Conservation (phyloP, 306 rosid genomes). For the Rosa multiflora region DNA sequence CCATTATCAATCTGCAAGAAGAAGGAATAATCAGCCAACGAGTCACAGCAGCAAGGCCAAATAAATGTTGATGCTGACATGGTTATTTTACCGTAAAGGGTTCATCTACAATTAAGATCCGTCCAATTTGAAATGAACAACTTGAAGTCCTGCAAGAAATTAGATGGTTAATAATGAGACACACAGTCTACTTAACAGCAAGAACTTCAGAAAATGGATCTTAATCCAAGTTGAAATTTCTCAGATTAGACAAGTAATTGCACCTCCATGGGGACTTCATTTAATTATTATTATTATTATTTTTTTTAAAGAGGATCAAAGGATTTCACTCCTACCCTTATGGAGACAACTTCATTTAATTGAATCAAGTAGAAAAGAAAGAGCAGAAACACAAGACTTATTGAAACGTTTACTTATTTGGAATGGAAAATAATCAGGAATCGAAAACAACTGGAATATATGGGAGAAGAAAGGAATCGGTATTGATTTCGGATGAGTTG, state of each 20-base stretch:
- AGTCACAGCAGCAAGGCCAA: conserved; percentile 12
- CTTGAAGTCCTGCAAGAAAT: conserved; percentile 65
- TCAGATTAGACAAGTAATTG: background rate
- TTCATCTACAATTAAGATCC: conserved; percentile 66
- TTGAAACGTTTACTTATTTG: too few relatives aligned
- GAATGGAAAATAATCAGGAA: too few relatives aligned
- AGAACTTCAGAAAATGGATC: background rate
- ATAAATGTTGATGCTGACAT: background rate
- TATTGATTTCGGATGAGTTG: too few relatives aligned
- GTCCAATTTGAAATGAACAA: conserved; percentile 79
- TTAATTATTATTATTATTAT: background rate
- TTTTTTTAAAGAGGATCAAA: too few relatives aligned
- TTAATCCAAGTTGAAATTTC: background rate
- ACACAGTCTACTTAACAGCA: background rate
- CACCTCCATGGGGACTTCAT: background rate
- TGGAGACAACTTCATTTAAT: background rate
- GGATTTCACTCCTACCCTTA: too few relatives aligned
- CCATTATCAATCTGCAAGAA: conserved; percentile 75
- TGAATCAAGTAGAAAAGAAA: background rate
- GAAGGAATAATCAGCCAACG: conserved; percentile 21
- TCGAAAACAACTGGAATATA: too few relatives aligned
- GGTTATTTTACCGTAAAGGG: conserved; percentile 72
- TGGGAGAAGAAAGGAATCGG: too few relatives aligned
- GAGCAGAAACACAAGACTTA: background rate
- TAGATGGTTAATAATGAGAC: background rate